phyloP scores from a whole-genome alignment of 192 early-diverging fungal species.

The Entophlyctis luteolus region DNA sequence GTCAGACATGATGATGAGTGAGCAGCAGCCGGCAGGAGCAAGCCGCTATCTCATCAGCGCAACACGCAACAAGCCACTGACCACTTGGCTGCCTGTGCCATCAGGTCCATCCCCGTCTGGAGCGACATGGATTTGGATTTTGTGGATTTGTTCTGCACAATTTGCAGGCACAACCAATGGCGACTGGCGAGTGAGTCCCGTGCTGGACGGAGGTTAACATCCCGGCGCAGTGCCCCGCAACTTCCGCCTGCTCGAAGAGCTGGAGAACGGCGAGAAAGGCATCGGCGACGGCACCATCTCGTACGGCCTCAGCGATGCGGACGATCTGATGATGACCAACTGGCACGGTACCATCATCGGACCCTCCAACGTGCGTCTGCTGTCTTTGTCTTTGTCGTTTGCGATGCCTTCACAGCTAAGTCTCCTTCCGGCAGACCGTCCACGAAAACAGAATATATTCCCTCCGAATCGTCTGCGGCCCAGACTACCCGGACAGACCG shows the following conservation, averaged over 20 bases:
- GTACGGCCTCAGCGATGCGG: conserved; percentile 83
- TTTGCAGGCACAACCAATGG: not conserved
- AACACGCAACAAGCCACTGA: not conserved
- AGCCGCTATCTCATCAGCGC: not conserved
- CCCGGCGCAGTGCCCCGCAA: conserved; percentile 98
- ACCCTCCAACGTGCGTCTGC: conserved; percentile 60
- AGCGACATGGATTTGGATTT: not conserved
- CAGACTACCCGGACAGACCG: conserved; percentile 77
- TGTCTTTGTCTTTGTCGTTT: not conserved
- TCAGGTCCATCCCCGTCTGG: conserved; percentile 1
- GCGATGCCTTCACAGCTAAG: not conserved
- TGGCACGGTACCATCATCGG: conserved; percentile 97
- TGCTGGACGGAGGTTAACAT: too few species aligned
- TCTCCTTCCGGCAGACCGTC: conserved; percentile 56
- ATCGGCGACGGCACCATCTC: conserved; percentile 88
- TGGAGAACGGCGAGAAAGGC: conserved; percentile 96
- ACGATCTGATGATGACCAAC: conserved; percentile 73
- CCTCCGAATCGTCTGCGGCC: conserved; percentile 77
- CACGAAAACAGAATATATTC: conserved; percentile 96
- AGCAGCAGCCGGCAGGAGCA: too few species aligned
- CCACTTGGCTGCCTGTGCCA: conserved; percentile 9
- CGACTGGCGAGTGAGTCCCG: too few species aligned
- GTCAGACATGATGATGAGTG: too few species aligned
- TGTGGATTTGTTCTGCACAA: not conserved
- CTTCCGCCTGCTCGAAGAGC: conserved; percentile 92